Base-by-base conservation (phyloP, 2,329 filamentous ascomycete species). In the Pseudofabraea citricarpa region DNA sequence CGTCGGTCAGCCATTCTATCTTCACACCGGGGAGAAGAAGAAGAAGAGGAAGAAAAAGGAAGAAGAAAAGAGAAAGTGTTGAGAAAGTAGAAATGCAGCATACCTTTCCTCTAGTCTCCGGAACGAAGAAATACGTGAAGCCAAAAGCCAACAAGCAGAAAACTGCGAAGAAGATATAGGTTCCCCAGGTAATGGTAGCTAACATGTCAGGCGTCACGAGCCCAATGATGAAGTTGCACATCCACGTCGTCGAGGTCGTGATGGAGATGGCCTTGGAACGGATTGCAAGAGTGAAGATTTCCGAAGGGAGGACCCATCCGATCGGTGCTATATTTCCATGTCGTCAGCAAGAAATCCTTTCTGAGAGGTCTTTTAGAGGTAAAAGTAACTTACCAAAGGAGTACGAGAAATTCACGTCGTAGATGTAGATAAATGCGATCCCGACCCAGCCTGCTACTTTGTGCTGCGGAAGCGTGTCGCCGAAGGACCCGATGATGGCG, bases 251-350 rank as follows among this genome's bases (percentile, higher is more conserved):
- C 47, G 70, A 75, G 0, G 74, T 77, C 3, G 75, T 75, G 7
- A 83, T 65, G 0, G 77, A 71, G 50, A 86, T 77, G n/a, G 74
- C 79, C 53, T 81, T 79, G 9, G 79, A 72, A 15, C 78, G 69
- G 36, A 72, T 76, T 6, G 69, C 72, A 0, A 81, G 58, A 2
- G 74, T 75, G 64, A 77, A 83, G 24, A 83, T 74, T 54, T 81
- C 76, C 3, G 74, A 67, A 1, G 76, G 72, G 32, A 80, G 57
- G 29, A 75, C 72, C 77, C 77, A 80, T 3, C 71, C 71, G 46
- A 72, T 70, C 12, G 74, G 73, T 1, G 72, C 72, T 72, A 31
- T n/a, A 10, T 31, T 73, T 77, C 4, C 67, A 70, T 53, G 73
- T 75, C 15, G 70, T 40, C 23, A 40, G 27, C 16, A 4, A 20